phyloP scores from a whole-genome alignment of 2,329 filamentous ascomycete species.

The Pochonia chlamydosporia region DNA sequence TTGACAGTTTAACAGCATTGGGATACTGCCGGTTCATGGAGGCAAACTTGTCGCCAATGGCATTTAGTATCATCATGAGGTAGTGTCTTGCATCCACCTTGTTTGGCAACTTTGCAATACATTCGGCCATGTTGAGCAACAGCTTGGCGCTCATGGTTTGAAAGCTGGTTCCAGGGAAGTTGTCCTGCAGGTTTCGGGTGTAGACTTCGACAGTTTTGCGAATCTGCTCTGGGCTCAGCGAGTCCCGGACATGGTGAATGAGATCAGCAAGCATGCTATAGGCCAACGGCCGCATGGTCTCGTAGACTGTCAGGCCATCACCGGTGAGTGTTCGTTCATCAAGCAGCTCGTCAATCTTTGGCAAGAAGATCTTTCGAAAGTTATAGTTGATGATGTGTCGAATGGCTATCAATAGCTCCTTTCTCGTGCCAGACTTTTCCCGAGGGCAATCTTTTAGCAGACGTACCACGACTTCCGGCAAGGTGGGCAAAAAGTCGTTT shows the following conservation, averaged over 20 bases:
- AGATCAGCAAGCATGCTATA: constrained; percentile 98
- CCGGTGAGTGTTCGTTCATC: constrained; percentile 93
- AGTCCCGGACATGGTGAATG: constrained; percentile 92
- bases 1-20: constrained; percentile 90
- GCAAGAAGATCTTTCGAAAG: constrained; percentile 88
- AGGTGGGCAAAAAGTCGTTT: constrained; percentile 75
- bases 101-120: constrained; percentile 87
- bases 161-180: constrained; percentile 95
- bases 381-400: constrained; percentile 99
- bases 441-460: constrained; percentile 89
- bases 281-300: constrained; percentile 89
- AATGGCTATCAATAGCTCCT: constrained; percentile 93
- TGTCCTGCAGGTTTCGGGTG: constrained; percentile 90
- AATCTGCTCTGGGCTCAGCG: constrained; percentile 85
- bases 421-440: constrained; percentile 88
- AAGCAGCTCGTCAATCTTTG: constrained; percentile 89
- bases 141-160: constrained; percentile 99
- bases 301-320: constrained; percentile 92
- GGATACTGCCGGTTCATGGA: constrained; percentile 95
- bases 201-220: constrained; percentile 95
- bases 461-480: constrained; percentile 87
- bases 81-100: constrained; percentile 94
- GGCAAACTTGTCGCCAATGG: constrained; percentile 96
- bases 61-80: constrained; percentile 93
- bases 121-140: constrained; percentile 95